Evolutionary conservation across 495 filamentous ascomycete genomes (phyloP).

Genomic region (Neurospora sp.): DNA sequence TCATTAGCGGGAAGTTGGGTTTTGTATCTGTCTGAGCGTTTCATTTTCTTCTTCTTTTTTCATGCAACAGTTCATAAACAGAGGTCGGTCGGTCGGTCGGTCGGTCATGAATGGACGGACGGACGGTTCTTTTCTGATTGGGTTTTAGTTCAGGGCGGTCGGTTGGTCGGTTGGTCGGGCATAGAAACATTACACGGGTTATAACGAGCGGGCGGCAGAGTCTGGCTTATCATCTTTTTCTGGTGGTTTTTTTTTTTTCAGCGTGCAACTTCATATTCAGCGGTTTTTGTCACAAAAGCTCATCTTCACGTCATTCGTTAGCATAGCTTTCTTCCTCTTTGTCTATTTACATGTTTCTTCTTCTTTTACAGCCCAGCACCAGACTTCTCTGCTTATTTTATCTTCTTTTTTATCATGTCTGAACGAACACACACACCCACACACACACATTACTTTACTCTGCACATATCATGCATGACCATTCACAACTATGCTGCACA

Average conservation of each 20-base stretch:
- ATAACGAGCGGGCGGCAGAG: neutral
- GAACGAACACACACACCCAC: neutral
- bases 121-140: neutral
- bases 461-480: neutral
- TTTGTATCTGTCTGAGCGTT: neutral
- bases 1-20: neutral
- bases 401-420: neutral
- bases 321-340: neutral
- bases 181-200: neutral
- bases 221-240: neutral
- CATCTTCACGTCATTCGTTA: neutral
- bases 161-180: neutral
- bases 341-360: neutral
- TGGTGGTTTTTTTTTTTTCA: neutral
- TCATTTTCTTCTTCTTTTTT: neutral
- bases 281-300: neutral
- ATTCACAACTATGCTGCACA: neutral
- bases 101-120: neutral
- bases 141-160: neutral
- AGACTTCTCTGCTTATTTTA: neutral
- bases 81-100: neutral
- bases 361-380: neutral
- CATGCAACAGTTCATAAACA: neutral
- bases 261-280: neutral
- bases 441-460: neutral